Evolutionary conservation across 1,139 yeast species (phyloP), one percentile per base, ranked within the genome.

Genomic region (Taiozyma sp.): DNA sequence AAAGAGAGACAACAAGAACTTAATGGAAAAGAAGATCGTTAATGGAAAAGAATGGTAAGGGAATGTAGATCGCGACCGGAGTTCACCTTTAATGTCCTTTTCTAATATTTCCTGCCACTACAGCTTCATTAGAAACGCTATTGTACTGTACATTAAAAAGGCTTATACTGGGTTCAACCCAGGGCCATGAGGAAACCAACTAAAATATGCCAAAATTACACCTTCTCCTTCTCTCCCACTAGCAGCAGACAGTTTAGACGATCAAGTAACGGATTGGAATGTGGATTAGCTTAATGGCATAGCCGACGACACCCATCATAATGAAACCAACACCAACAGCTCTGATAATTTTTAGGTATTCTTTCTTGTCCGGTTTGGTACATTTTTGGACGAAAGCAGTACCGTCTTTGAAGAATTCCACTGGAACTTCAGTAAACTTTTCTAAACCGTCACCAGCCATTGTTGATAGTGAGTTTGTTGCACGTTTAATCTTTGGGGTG

Each of bases 231-330:
- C n/a, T 8, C 21, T 32, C 45, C 28, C 3, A 2, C 41, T 10
- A 35, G 2, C 19, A 37, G 41, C 22, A 37, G 24, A 10, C 19
- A 63, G 60, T 53, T 76, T 79, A 91, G 61, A 91, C 98, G 74
- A 91, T 90, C 75, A 91, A 83, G 74, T 90, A 95, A 76, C 98
- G 87, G 75, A 91, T 90, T 67, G 99, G 99, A 65, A 91, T 91
- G 73, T 91, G 99, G 65, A 91, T 80, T 11, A 50, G 30, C 75
- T 93, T 93, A 72, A 93, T 95, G 64, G 85, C 88, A 74, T 90
- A 93, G 53, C 99, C 99, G 64, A 93, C 95, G 64, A 89, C 87
- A 65, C 99, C 99, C 93, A 93, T 95, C 81, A 91, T 91, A 62
- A 91, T 75, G 73, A 91, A 93, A 62, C 99, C 99, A 60, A 90